Evolutionary conservation across 192 early-diverging fungal genomes (phyloP), one percentile per base, ranked within the genome.

Genomic region (Bifiguratus adelaidae): DNA sequence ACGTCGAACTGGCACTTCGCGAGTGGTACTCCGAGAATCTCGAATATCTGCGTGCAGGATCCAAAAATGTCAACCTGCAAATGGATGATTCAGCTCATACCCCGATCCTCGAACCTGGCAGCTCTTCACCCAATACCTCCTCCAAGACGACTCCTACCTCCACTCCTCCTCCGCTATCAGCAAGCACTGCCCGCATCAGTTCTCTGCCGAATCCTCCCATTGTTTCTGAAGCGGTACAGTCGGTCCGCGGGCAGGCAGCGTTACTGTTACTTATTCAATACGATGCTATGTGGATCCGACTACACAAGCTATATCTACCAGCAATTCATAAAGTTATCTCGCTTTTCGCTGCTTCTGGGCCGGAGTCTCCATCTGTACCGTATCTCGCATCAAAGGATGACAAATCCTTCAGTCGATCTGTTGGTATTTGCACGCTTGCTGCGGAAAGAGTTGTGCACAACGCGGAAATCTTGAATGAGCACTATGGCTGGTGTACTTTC

Each of bases 401-500:
- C 37, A 8, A 40, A 6, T 15, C 22, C 13, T 11, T 5, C 37
- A 7, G 7, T 21, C 37, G 5, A 15, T 15, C 37, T 21, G 13
- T 21, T n/a, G 44, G 26, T 22, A 63, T 63, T 7, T 65, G 62
- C 42, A 45, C 53, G 0, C 32, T 28, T 30, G 47, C 62, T 19
- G 62, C 62, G 1, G 16, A 59, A 19, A 47, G 48, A 2, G 47
- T 65, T 3, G 53, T 65, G 1, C 48, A 48, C 0, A 44, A 51
- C 23, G 52, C 52, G 8, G 55, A 65, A 21, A 11, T 30, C 9
- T 54, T 65, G 8, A 55, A 47, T 25, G 18, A 41, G 7, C 15
- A 36, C 0, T 55, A 50, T 42, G 56, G 56, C 12, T 59, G 55
- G 62, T 65, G 62, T 26, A 56, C 53, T 1, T 65, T 52, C 23